Base-by-base conservation (phyloP, 441 rosid species). In the Euphorbia schlechtendalii region DNA sequence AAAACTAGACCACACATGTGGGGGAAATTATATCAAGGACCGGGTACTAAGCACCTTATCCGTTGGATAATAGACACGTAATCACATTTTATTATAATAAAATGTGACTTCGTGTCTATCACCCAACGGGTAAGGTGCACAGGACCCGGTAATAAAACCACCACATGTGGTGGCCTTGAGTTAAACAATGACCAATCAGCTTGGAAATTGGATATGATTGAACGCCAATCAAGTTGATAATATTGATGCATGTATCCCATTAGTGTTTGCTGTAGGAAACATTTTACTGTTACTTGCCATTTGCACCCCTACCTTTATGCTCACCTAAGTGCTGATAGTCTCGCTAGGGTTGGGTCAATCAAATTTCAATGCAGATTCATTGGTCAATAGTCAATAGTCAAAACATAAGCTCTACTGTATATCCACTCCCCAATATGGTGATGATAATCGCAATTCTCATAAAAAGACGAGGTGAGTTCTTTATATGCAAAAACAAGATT, bases 231-330 rank as follows among this genome's bases (percentile, higher is more conserved):
- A 64, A 49, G 32, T 34, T 55, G 5, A 3, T 6, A 41, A 9
- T 67, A 69, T 56, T 46, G 48, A 63, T 43, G 55, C 58, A 24
- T n/a, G n/a, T 22, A 15, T 55, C 40, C 6, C 32, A 22, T n/a
- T 61, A 8, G 53, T 18, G 9, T 2, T 12, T 12, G 4, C 9
- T 40, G 14, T 3, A 20, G 8, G 22, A 11, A 21, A 3, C 20
- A 8, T 21, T 2, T 2, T 28, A 59, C 20, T 21, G 28, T 43
- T 62, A 45, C 9, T 22, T 56, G 64, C 18, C 56, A 45, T 38
- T 51, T 59, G n/a, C n/a, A 40, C 59, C 20, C 17, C 15, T 51
- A 10, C 25, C 41, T 46, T 62, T 12, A 11, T n/a, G 36, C 38
- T 53, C 58, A 21, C 36, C 41, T 38, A 38, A 32, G 6, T 32